phyloP scores from a whole-genome alignment of 345 rosid genomes.

The Angophora floribunda region DNA sequence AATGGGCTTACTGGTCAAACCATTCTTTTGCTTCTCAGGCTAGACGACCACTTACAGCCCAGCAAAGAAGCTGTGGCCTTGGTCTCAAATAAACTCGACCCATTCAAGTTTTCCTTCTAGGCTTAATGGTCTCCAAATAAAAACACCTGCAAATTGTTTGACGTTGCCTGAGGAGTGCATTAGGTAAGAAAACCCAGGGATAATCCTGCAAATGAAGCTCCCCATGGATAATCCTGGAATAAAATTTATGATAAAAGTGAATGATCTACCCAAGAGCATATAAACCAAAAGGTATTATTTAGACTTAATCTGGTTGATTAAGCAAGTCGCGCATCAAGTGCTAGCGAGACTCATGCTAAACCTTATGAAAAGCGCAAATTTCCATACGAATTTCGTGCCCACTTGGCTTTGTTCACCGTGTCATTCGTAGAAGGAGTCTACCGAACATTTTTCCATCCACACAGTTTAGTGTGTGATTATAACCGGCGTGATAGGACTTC shows the following conservation, averaged over 20 bases:
- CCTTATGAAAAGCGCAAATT: neutral
- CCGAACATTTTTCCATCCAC: neutral
- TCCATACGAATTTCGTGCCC: neutral
- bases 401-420: neutral
- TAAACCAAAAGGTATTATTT: neutral
- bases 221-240: neutral
- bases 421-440: neutral
- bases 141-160: neutral
- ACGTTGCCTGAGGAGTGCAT: neutral
- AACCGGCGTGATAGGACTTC: neutral
- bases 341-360: rapidly evolving
- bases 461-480: neutral
- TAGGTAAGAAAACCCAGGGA: neutral
- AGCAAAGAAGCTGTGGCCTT: neutral
- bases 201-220: neutral
- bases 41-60: neutral
- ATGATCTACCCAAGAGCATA: neutral
- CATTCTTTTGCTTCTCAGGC: neutral
- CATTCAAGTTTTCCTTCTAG: neutral
- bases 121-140: neutral
- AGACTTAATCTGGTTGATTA: neutral
- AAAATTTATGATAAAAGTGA: neutral
- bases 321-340: rapidly evolving
- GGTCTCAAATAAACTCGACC: neutral
- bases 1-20: neutral